Evolutionary conservation across 225 moss, liverwort and hornwort species (phyloP).

Genomic region (Neckera pumila): DNA sequence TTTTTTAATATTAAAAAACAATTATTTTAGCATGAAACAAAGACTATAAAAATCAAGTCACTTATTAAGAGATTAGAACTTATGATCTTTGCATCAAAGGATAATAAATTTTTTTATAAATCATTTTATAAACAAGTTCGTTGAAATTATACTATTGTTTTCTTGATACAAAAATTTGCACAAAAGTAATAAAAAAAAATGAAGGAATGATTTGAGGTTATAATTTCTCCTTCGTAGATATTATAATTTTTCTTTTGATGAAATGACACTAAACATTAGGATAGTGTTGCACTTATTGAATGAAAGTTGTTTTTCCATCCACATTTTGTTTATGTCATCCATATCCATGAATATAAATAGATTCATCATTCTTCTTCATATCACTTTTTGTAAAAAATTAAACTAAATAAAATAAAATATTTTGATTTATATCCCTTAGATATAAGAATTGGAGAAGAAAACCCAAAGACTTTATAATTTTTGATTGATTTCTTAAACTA

Average conservation of each 20-base stretch:
- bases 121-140: background rate
- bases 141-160: background rate
- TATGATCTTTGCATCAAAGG: background rate
- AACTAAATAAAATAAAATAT: background rate
- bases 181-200: background rate
- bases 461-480: too few species aligned
- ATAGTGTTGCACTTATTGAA: too few species aligned
- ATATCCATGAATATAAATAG: background rate
- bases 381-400: background rate
- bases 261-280: background rate
- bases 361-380: background rate
- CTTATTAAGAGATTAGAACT: background rate
- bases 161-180: background rate
- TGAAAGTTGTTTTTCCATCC: background rate
- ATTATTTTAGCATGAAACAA: background rate
- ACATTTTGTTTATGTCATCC: background rate
- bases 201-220: background rate
- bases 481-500: background rate
- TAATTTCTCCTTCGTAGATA: background rate
- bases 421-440: background rate
- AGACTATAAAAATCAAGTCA: background rate
- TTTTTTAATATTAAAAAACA: background rate
- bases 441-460: background rate
- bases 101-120: too few species aligned
- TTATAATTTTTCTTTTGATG: background rate